These are phyloP conservation scores for Cutaneotrichosporon arboriforme DNA, from an alignment of 1,284 basidiomycete genomes.

Conservation along the genomic window DNA sequence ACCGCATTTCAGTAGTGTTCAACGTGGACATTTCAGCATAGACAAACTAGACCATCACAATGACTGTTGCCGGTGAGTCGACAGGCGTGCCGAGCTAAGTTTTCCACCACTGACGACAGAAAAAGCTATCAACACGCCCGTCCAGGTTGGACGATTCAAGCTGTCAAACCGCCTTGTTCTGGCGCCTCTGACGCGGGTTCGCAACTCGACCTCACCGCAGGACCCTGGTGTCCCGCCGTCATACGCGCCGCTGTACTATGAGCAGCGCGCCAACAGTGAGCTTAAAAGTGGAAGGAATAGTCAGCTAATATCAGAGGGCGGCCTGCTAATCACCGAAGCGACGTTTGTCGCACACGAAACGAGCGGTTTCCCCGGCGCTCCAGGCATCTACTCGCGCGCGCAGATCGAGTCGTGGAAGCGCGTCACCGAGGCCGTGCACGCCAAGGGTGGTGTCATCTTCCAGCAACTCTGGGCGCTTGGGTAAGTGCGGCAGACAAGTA, in stretches of 20 bases:
- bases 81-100: too few species aligned
- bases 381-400: conserved; percentile 30
- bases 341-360: conserved; percentile 29
- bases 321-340: conserved; percentile 42
- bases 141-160: conserved; percentile 22
- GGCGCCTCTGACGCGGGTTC: conserved; percentile 42
- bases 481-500: conserved; percentile 18
- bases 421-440: conserved; percentile 51
- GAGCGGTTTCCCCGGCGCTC: conserved; percentile 22
- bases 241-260: conserved; percentile 40
- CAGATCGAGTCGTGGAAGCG: conserved; percentile 39
- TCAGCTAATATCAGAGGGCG: conserved; percentile 19
- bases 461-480: conserved; percentile 54
- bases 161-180: conserved; percentile 44
- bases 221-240: conserved; percentile 25
- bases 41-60: too few species aligned
- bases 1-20: too few species aligned
- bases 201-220: conserved; percentile 17
- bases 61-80: too few species aligned
- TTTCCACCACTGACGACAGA: too few species aligned
- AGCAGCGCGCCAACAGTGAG: conserved; percentile 35
- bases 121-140: conserved; percentile 23
- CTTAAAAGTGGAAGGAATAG: neutral
- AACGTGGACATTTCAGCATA: too few species aligned
- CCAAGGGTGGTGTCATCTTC: conserved; percentile 52